Base-by-base conservation (phyloP, 148 eudicot species). In the Euryodendron excelsum region DNA sequence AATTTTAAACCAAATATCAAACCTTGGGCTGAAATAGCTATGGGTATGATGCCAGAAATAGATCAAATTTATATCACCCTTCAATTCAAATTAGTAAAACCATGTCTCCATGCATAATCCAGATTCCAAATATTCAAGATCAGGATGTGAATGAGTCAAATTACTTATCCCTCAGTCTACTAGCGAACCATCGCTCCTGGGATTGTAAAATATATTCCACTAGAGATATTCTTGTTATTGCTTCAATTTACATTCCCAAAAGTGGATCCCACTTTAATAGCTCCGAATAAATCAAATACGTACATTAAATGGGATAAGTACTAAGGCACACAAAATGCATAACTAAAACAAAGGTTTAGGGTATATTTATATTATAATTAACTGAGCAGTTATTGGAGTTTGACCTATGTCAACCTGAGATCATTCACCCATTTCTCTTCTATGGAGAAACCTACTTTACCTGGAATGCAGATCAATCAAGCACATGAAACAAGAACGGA, bases 131-230 rank as follows among this genome's bases (percentile, higher is more conserved):
- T 14, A 61, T 30, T 30, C 66, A 61, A 27, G 66, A 25, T 27
- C 66, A 27, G 15, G 66, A 61, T 59, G 63, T 23, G 63, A 59
- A 59, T 59, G 66, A 61, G 34, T 61, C 66, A 61, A 61, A 61
- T 28, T 61, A 61, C 17, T 61, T 61, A 61, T 25, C 66, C 36
- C 34, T 61, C n/a, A 11, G 63, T 59, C 63, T 59, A 59, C 11
- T 21, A 53, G 58, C 10, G 17, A 53, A 20, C 58, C 5, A 20
- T 53, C 9, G 3, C 62, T 58, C 25, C 62, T 2, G 9, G 58
- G 58, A 53, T 53, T 58, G 27, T 27, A 14, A 39, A 44, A 27
- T 34, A 14, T 72, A 14, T 5, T 41, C 15, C 12, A 45, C 59
- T 37, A n/a, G 27, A 23, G 12, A 21, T 59, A n/a, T 61, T 61